Percentiles rank a stretch among this genome's conserved stretches.
Evolutionary conservation across 1,284 basidiomycete genomes (phyloP).

Genomic region (Tilletia indica): DNA sequence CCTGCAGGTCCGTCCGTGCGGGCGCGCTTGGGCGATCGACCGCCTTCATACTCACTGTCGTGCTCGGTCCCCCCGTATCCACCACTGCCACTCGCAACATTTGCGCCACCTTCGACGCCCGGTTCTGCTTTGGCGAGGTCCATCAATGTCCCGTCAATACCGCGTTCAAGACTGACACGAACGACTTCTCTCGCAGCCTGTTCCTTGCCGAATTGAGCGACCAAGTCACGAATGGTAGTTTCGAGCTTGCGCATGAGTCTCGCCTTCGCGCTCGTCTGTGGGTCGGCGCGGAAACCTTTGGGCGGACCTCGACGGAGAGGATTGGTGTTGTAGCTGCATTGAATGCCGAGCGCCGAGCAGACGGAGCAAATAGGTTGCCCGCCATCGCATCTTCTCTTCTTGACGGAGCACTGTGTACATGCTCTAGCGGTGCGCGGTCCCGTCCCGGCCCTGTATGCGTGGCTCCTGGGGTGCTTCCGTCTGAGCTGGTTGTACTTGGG

Average conservation of each 20-base stretch:
- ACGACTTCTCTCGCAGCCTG: slow-evolving; percentile 36
- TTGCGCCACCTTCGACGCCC: background rate
- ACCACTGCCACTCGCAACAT: slow-evolving; percentile 20
- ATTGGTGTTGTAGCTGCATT: slow-evolving; percentile 43
- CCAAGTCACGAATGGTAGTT: slow-evolving; percentile 44
- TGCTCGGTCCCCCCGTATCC: background rate
- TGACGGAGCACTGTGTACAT: slow-evolving; percentile 42
- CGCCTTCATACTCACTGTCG: slow-evolving; percentile 4
- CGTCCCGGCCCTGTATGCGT: background rate
- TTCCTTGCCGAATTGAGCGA: slow-evolving; percentile 38
- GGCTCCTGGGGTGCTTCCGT: background rate
- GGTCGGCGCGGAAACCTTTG: slow-evolving; percentile 46
- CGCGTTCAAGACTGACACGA: slow-evolving; percentile 35
- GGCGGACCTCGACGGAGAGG: slow-evolving; percentile 44
- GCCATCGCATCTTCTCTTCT: slow-evolving; percentile 49
- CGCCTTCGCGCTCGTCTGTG: slow-evolving; percentile 42
- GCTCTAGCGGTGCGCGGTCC: slow-evolving; percentile 37
- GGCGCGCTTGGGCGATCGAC: background rate
- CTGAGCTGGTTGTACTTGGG: background rate
- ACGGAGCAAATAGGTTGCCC: slow-evolving; percentile 43
- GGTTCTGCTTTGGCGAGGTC: slow-evolving; percentile 7
- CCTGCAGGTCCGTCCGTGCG: background rate
- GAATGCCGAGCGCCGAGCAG: slow-evolving; percentile 40
- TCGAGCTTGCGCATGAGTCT: slow-evolving; percentile 41
- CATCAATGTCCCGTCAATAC: slow-evolving; percentile 22